Percentiles rank a stretch among this genome's conserved stretches.
These are phyloP conservation scores for Cenchrus americanus DNA, from an alignment of 176 grass and related monocot species.

Conservation along the genomic window DNA sequence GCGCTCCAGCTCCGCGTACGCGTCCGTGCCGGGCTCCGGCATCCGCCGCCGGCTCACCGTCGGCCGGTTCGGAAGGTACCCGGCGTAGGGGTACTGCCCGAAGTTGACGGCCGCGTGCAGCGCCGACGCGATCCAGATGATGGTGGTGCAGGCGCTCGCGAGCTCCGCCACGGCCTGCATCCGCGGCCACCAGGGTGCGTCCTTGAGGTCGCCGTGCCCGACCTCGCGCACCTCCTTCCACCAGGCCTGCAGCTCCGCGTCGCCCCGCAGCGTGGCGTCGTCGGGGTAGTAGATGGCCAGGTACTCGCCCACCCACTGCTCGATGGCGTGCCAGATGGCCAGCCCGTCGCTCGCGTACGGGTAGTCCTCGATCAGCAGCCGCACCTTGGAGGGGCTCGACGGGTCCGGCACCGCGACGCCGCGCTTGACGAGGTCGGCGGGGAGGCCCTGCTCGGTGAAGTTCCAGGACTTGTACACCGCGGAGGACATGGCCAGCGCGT, in stretches of 20 bases:
- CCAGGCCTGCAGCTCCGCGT: constrained; percentile 78
- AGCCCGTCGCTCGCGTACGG: constrained; percentile 80
- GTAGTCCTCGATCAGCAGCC: constrained; percentile 70
- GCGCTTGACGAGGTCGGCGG: constrained; percentile 69
- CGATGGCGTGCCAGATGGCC: constrained; percentile 70
- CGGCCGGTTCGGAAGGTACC: constrained; percentile 75
- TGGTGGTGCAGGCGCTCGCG: constrained; percentile 59
- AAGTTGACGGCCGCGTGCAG: constrained; percentile 94
- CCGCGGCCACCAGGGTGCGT: constrained; percentile 58
- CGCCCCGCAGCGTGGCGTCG: constrained; percentile 49
- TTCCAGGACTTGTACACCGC: constrained; percentile 73
- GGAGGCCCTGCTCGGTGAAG: constrained; percentile 67
- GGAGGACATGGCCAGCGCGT: constrained; percentile 70
- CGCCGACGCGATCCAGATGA: constrained; percentile 84
- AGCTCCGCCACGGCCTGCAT: constrained; percentile 63
- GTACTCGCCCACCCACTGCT: constrained; percentile 73
- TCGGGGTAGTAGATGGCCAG: constrained; percentile 69
- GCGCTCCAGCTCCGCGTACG: constrained; percentile 54
- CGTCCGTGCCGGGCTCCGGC: constrained; percentile 53
- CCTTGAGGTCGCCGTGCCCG: constrained; percentile 84
- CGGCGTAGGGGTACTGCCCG: constrained; percentile 82
- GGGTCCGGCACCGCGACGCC: constrained; percentile 62
- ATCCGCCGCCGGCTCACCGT: constrained; percentile 72
- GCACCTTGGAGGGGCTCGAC: constrained; percentile 58
- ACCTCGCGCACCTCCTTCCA: constrained; percentile 87